Percentiles rank a stretch among this genome's conserved stretches.
These are phyloP conservation scores for Emydomyces testavorans DNA, from an alignment of 2,329 filamentous ascomycete species.

Conservation along the genomic window DNA sequence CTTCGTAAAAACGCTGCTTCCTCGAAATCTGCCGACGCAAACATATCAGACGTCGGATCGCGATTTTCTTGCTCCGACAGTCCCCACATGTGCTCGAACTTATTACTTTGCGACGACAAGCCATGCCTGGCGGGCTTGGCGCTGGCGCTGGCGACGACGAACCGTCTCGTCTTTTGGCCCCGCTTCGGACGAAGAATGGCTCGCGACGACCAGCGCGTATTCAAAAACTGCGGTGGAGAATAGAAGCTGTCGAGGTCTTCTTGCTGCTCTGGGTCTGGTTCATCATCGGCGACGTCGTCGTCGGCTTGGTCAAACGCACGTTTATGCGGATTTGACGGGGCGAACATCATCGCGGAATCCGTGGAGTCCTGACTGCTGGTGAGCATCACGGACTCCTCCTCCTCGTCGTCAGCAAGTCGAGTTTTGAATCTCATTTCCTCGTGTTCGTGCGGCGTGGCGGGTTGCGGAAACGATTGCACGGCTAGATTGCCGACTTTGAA, in stretches of 20 bases:
- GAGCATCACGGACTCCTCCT: constrained; percentile 32
- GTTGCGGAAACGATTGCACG: constrained; percentile 41
- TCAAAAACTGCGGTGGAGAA: constrained; percentile 6
- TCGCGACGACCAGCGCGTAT: constrained; percentile 14
- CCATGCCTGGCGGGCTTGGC: constrained; percentile 14
- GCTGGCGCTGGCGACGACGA: constrained; percentile 16
- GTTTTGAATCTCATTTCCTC: constrained; percentile 23
- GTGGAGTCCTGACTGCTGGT: constrained; percentile 32
- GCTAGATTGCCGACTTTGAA: constrained; percentile 61
- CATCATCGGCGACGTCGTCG: constrained; percentile 24
- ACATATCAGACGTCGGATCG: constrained; percentile 7
- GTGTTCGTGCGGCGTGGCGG: constrained; percentile 20
- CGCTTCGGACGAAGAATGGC: constrained; percentile 27
- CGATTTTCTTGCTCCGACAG: constrained; percentile 13
- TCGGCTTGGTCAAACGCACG: constrained; percentile 35
- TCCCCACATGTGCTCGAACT: constrained; percentile 13
- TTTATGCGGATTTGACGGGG: constrained; percentile 29
- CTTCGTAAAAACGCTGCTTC: constrained; percentile 36
- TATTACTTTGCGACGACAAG: constrained; percentile 2
- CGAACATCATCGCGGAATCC: constrained; percentile 18
- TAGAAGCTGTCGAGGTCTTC: constrained; percentile 19
- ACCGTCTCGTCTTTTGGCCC: constrained; percentile 18
- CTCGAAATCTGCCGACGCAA: constrained; percentile 29
- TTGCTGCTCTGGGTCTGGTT: too few relatives aligned
- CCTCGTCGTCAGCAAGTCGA: too few relatives aligned